Evolutionary conservation across 169 alveolate species (phyloP).

Genomic region (Plasmodium berghei): DNA sequence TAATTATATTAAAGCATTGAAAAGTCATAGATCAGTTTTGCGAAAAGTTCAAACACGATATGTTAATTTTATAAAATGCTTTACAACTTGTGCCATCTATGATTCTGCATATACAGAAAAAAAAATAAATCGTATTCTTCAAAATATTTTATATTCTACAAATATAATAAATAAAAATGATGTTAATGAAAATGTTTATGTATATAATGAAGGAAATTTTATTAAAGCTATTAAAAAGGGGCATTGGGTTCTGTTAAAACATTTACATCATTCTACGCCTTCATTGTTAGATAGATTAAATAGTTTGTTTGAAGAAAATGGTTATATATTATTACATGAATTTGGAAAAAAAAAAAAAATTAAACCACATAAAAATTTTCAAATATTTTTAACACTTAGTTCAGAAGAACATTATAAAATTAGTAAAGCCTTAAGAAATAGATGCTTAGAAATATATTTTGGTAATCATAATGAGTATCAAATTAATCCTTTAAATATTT

Average conservation of each 20-base stretch:
- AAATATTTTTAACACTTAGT: conserved; percentile 88
- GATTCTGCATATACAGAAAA: not conserved
- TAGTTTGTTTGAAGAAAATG: conserved; percentile 93
- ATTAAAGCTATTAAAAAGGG: conserved; percentile 93
- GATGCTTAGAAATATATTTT: conserved; percentile 91
- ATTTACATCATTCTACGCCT: conserved; percentile 92
- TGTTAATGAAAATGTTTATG: conserved; percentile 73
- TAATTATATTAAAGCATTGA: conserved; percentile 13
- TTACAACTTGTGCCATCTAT: not conserved
- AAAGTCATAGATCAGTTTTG: not conserved
- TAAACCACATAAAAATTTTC: conserved; percentile 91
- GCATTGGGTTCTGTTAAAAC: conserved; percentile 93
- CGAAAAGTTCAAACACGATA: conserved; percentile 1
- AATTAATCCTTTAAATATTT: conserved; percentile 7
- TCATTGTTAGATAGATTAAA: conserved; percentile 95
- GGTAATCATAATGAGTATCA: conserved; percentile 35
- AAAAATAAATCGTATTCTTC: conserved; percentile 8
- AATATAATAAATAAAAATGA: conserved; percentile 35
- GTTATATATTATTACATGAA: conserved; percentile 80
- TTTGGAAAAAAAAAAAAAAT: conserved; percentile 88
- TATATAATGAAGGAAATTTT: conserved; percentile 90
- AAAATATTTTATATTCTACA: conserved; percentile 1
- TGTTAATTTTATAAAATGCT: not conserved
- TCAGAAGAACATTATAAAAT: conserved; percentile 83
- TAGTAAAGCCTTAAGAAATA: conserved; percentile 92